phyloP scores from a whole-genome alignment of 257 asterid species.

The Apocynum venetum region DNA sequence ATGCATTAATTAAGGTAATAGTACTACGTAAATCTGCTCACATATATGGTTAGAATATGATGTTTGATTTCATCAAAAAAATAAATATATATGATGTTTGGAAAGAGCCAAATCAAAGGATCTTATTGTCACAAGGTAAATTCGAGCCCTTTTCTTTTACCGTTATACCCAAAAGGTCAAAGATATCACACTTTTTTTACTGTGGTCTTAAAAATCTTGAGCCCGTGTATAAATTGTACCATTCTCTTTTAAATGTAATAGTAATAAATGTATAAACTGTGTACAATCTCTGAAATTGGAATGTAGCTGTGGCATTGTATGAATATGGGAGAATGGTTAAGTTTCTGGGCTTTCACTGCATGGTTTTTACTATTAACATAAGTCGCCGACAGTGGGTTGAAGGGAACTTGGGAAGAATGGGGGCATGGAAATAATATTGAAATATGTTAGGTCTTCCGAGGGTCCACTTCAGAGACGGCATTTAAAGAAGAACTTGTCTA shows the following conservation, averaged over 20 bases:
- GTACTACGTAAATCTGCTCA: not conserved
- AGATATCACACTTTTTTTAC: not conserved
- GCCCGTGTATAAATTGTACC: too few relatives aligned
- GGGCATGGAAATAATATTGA: slow-evolving; percentile 16
- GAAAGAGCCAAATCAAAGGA: not conserved
- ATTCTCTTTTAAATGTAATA: too few relatives aligned
- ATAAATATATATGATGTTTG: not conserved
- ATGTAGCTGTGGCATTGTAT: too few relatives aligned
- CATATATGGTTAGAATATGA: too few relatives aligned
- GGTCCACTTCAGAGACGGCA: slow-evolving; percentile 38
- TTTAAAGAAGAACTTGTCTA: slow-evolving; percentile 30
- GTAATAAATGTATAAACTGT: too few relatives aligned
- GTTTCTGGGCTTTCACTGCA: not conserved
- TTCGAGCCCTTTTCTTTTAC: not conserved
- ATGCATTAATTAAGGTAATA: not conserved
- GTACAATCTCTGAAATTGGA: too few relatives aligned
- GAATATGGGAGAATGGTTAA: too few relatives aligned
- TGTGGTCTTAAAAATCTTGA: too few relatives aligned
- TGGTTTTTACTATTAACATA: not conserved
- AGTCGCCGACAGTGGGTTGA: slow-evolving; percentile 70
- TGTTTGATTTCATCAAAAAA: too few relatives aligned
- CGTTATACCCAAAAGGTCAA: too few relatives aligned
- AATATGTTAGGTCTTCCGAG: slow-evolving; percentile 36
- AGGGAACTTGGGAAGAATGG: slow-evolving; percentile 13
- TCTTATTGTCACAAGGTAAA: not conserved